These are phyloP conservation scores for Lachancea waltii DNA, from an alignment of 805 yeast species.

Conservation along the genomic window DNA sequence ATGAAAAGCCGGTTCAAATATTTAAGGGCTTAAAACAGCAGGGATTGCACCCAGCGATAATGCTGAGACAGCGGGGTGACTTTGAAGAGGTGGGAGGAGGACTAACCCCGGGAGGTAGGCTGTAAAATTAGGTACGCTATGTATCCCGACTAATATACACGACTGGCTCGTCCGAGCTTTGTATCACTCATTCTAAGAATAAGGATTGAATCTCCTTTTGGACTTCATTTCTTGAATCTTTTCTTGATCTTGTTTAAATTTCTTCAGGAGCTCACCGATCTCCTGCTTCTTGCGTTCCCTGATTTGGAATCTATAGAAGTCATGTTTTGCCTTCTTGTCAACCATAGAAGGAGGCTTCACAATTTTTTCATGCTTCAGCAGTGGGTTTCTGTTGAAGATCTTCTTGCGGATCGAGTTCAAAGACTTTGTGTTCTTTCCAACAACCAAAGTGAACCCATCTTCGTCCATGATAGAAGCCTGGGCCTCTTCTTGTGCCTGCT, in stretches of 20 bases:
- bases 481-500: conserved; percentile 47
- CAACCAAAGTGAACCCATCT: conserved; percentile 90
- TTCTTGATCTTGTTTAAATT: conserved; percentile 88
- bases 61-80: conserved; percentile 79
- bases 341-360: conserved; percentile 36
- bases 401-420: conserved; percentile 37
- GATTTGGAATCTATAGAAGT: conserved; percentile 93
- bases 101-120: conserved; percentile 16
- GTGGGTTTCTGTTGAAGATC: conserved; percentile 30
- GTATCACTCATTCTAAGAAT: conserved; percentile 37
- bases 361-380: conserved; percentile 27
- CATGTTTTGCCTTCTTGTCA: conserved; percentile 67
- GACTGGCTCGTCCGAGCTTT: neutral
- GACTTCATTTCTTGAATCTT: conserved; percentile 72
- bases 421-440: conserved; percentile 78
- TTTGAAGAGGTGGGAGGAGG: conserved; percentile 27
- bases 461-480: conserved; percentile 71
- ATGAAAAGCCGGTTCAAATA: conserved; percentile 82
- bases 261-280: conserved; percentile 76
- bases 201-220: conserved; percentile 80
- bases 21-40: conserved; percentile 79
- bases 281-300: conserved; percentile 90
- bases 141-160: conserved; percentile 6
- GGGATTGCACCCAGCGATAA: conserved; percentile 85
- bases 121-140: no score